Conservation (phyloP, 2,329 filamentous ascomycete genomes). For the Colletotrichum spinosum region DNA sequence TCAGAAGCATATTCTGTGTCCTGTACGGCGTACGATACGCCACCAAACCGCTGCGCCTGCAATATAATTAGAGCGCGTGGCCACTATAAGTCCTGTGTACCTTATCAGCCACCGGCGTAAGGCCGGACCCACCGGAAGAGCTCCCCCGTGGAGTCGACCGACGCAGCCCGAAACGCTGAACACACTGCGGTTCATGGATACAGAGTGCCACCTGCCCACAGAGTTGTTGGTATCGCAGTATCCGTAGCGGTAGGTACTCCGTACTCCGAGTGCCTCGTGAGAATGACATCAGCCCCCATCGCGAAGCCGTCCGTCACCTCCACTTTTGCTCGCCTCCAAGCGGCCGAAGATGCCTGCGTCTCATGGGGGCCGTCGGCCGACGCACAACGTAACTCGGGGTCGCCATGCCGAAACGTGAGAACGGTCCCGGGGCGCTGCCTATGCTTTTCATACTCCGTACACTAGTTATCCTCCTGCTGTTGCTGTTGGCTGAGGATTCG, state of each 20-base stretch:
- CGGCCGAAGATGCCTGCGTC: constrained; percentile 28
- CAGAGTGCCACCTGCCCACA: too few relatives aligned
- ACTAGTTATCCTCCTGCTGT: too few relatives aligned
- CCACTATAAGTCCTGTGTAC: too few relatives aligned
- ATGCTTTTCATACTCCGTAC: too few relatives aligned
- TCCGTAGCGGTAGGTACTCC: too few relatives aligned
- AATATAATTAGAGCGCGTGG: too few relatives aligned
- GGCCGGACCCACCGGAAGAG: constrained; percentile 30
- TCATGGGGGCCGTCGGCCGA: constrained; percentile 22
- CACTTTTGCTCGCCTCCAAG: constrained; percentile 27
- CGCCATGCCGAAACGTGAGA: constrained; percentile 17
- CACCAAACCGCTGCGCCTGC: too few relatives aligned
- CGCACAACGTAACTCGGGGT: constrained; percentile 22
- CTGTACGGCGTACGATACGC: too few relatives aligned
- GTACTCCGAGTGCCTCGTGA: too few relatives aligned
- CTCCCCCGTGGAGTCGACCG: constrained; percentile 28
- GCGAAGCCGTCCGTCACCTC: constrained; percentile 19
- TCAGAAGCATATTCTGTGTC: too few relatives aligned
- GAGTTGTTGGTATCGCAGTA: too few relatives aligned
- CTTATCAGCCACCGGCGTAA: constrained; percentile 28
- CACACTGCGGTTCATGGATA: constrained; percentile 3
- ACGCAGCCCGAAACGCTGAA: constrained; percentile 33
- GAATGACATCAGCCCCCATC: constrained; percentile 35
- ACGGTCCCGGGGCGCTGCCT: too few relatives aligned
- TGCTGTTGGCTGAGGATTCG: constrained; percentile 27